phyloP scores from a whole-genome alignment of 805 yeast species.

The Hanseniaspora meyeri region DNA sequence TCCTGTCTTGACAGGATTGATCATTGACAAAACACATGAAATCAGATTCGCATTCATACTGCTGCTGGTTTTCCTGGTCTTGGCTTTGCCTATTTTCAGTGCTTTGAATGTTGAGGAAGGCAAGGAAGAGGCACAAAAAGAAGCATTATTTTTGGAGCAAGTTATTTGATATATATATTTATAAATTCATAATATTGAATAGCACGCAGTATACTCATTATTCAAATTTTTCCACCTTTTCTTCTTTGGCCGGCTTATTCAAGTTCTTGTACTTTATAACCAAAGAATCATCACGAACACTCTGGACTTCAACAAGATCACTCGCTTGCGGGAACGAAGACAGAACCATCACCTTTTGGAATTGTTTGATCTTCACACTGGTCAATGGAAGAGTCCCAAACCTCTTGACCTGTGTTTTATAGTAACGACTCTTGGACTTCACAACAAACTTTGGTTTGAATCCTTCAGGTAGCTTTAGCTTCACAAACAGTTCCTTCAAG shows the following conservation, averaged over 20 bases:
- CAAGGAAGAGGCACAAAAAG: constrained; percentile 35
- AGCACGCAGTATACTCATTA: too few relatives aligned
- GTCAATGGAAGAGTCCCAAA: constrained; percentile 10
- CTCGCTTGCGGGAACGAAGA: constrained; percentile 4
- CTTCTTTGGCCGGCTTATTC: background rate
- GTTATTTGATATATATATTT: background rate
- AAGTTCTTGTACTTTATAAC: constrained; percentile 2
- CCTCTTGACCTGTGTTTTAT: constrained; percentile 2
- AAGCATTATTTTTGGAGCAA: constrained; percentile 1
- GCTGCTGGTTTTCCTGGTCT: constrained; percentile 39
- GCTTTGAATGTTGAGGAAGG: constrained; percentile 53
- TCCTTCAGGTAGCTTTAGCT: background rate
- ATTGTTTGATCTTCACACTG: constrained; percentile 5
- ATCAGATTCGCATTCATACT: constrained; percentile 63
- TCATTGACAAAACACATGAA: constrained; percentile 61
- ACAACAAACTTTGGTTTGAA: background rate
- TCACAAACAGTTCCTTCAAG: background rate
- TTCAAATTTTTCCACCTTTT: background rate
- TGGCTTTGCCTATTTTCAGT: constrained; percentile 47
- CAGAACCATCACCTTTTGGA: background rate
- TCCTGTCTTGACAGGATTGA: constrained; percentile 57
- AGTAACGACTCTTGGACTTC: constrained; percentile 1
- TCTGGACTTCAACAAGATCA: background rate
- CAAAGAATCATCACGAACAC: background rate
- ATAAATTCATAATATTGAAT: background rate